A percentile compares a stretch with the other conserved stretches of the same genome.
Evolutionary conservation across 2,329 filamentous ascomycete species (phyloP).

Genomic region (Claviceps sp.): DNA sequence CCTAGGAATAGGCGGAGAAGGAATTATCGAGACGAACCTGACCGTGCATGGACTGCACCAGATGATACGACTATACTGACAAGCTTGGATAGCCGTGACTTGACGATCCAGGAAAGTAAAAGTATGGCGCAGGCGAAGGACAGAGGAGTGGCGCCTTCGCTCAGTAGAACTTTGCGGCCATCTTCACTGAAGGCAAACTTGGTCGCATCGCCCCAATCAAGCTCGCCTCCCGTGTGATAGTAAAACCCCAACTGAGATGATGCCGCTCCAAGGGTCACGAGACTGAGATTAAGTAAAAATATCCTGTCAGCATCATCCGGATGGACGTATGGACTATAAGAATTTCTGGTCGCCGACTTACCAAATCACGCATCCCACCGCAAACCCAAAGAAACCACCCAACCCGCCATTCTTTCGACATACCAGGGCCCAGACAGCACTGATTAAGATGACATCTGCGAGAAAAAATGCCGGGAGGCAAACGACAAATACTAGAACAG

Average conservation of each 20-base stretch:
- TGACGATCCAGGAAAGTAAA: constrained; percentile 12
- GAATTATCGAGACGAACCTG: constrained; percentile 11
- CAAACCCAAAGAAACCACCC: constrained; percentile 11
- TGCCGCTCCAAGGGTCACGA: constrained; percentile 15
- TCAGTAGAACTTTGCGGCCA: constrained; percentile 18
- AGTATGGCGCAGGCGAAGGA: constrained; percentile 12
- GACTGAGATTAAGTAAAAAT: constrained; percentile 7
- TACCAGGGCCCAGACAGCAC: constrained; percentile 13
- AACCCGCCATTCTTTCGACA: constrained; percentile 12
- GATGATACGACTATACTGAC: constrained; percentile 12
- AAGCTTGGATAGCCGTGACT: constrained; percentile 12
- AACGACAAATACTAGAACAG: constrained; percentile 15
- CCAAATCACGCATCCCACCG: constrained; percentile 13
- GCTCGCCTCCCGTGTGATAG: constrained; percentile 18
- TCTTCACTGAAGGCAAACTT: constrained; percentile 18
- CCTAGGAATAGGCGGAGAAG: neutral
- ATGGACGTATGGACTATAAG: too few species aligned
- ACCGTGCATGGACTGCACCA: constrained; percentile 9
- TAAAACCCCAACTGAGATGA: constrained; percentile 20
- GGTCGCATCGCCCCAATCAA: constrained; percentile 19
- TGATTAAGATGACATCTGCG: constrained; percentile 15
- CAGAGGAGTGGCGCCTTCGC: constrained; percentile 15
- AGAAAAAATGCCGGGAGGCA: constrained; percentile 20
- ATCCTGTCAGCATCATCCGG: neutral
- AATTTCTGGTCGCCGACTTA: constrained; percentile 8